A percentile compares a stretch with the other conserved stretches of the same genome.
Evolutionary conservation across 2,329 filamentous ascomycete genomes (phyloP).

Genomic region (Neurospora crassa): DNA sequence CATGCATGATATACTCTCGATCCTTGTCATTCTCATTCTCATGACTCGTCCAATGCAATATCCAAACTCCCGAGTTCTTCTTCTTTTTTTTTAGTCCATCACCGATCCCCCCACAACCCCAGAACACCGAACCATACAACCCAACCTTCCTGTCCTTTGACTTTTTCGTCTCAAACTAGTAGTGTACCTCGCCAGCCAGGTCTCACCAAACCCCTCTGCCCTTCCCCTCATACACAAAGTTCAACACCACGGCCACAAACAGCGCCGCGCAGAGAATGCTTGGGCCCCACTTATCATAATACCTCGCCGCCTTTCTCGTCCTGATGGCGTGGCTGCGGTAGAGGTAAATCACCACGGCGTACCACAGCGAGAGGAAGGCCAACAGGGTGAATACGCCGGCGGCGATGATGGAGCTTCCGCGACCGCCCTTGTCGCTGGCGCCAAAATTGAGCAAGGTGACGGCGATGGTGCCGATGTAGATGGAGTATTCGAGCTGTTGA

Average conservation of each 20-base stretch:
- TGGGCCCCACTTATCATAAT: constrained; percentile 85
- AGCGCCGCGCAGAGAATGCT: constrained; percentile 65
- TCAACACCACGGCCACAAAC: constrained; percentile 64
- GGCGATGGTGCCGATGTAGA: constrained; percentile 84
- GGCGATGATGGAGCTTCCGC: constrained; percentile 52
- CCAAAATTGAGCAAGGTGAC: constrained; percentile 72
- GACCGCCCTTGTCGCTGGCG: constrained; percentile 40
- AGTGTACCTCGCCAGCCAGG: background rate
- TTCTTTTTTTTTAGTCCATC: background rate
- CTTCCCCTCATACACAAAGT: constrained; percentile 70
- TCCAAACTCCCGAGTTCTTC: background rate
- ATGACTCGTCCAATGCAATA: background rate
- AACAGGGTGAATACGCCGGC: constrained; percentile 74
- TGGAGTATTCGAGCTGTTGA: constrained; percentile 78
- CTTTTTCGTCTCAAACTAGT: no score
- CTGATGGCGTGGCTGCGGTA: constrained; percentile 83
- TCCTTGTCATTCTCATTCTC: background rate
- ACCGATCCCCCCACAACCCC: background rate
- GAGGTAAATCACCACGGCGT: constrained; percentile 75
- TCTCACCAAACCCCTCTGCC: constrained; percentile 45
- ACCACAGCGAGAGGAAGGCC: constrained; percentile 68
- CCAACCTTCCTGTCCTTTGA: background rate
- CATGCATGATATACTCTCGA: no score
- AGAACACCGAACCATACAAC: background rate
- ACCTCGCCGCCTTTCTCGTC: constrained; percentile 73